Evolutionary conservation across 768 basidiomycete species (phyloP), one percentile per base, ranked within the genome.

Genomic region (Xerocomellus amylosporus): DNA sequence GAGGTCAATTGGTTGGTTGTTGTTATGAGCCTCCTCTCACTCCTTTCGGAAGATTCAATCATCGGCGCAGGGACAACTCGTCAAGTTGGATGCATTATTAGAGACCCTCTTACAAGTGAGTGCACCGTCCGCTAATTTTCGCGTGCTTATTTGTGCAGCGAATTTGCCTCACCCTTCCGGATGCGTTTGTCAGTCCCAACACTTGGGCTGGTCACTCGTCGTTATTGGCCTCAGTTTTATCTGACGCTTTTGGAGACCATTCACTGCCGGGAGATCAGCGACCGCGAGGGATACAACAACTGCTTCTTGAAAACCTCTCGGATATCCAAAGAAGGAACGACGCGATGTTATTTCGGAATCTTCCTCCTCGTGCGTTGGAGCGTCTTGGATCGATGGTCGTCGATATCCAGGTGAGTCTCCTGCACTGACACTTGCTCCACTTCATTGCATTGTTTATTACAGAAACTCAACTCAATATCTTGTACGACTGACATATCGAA

Each of bases 381-480:
- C 75, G 77, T 31, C 75, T 89, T 15, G 82, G 82, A 3, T 82
- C 83, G 22, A 84, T 86, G 33, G 85, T 83, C 37, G 69, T 73
- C 9, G 80, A 82, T 57, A 78, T 82, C 49, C 79, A 79, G 65
- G 79, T 75, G 33, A 14, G 67, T 48, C 31, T 44, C 19, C n/a
- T 20, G 42, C 22, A 13, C 24, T 9, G 2, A 13, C 20, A 4
- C 34, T 34, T 20, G n/a, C 19, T 4, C 39, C 37, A 30, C 22
- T 19, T 36, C 19, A n/a, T 10, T 30, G 13, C n/a, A 58, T 31
- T 17, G 20, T 38, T n/a, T 24, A 8, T 31, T 9, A 26, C 63
- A 92, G 88, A 77, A 85, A 38, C 76, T 93, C 28, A 93, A 93
- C 65, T 86, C 88, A 2, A 87, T 93, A 53, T 83, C 83, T 24